Conservation (phyloP, 2,329 filamentous ascomycete species). For the Atkinsonella hypoxylon region DNA sequence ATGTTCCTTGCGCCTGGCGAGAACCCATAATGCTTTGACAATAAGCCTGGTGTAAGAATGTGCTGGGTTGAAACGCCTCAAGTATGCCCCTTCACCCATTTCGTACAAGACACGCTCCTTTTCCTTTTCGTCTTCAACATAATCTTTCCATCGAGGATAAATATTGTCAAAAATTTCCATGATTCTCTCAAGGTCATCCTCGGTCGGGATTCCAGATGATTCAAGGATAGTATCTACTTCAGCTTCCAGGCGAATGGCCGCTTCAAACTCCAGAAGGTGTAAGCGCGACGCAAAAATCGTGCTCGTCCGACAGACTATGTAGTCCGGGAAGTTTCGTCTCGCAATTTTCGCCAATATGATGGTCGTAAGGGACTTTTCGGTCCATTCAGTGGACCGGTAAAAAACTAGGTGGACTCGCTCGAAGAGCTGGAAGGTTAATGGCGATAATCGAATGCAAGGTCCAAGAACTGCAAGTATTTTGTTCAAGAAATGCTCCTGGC, state of each 20-base stretch:
- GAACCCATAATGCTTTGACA: constrained; percentile 70
- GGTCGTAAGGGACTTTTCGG: constrained; percentile 88
- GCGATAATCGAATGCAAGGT: constrained; percentile 70
- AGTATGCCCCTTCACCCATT: constrained; percentile 74
- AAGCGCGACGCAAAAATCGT: constrained; percentile 75
- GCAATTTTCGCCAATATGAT: constrained; percentile 91
- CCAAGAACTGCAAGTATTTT: constrained; percentile 72
- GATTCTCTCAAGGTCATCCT: constrained; percentile 53
- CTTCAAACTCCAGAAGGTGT: constrained; percentile 78
- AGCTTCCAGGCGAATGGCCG: constrained; percentile 69
- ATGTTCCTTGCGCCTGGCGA: constrained; percentile 75
- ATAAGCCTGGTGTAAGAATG: constrained; percentile 91
- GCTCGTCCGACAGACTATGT: constrained; percentile 77
- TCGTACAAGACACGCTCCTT: constrained; percentile 72
- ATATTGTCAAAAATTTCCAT: constrained; percentile 61
- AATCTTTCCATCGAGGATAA: constrained; percentile 65
- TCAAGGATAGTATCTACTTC: constrained; percentile 74
- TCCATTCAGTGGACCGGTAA: constrained; percentile 93
- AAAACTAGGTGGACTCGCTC: constrained; percentile 93
- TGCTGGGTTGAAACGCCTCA: constrained; percentile 78
- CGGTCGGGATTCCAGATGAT: constrained; percentile 57
- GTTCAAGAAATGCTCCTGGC: constrained; percentile 60
- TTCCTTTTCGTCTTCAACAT: constrained; percentile 61
- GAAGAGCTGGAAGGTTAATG: constrained; percentile 65
- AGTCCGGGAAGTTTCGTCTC: constrained; percentile 74